phyloP scores from a whole-genome alignment of 257 asterid species.

The Paulownia fortunei region DNA sequence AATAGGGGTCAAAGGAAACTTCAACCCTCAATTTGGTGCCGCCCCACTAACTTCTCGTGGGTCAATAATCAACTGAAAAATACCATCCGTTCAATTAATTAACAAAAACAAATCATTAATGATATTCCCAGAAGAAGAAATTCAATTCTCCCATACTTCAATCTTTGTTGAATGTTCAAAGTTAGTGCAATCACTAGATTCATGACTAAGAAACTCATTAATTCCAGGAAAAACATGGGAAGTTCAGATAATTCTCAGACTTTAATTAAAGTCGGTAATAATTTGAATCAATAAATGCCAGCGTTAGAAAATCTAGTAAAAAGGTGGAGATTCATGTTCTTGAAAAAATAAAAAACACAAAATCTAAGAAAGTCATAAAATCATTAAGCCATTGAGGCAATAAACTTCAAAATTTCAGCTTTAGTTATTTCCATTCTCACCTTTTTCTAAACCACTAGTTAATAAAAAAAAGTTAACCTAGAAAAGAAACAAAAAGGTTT shows the following conservation, averaged over 20 bases:
- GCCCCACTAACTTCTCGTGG: conserved; percentile 41
- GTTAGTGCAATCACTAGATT: not conserved
- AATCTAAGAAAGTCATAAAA: not conserved
- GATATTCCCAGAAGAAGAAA: not conserved
- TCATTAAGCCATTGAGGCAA: not conserved
- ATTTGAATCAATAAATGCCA: conserved; percentile 18
- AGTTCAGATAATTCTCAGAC: conserved; percentile 12
- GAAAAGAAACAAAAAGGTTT: not conserved
- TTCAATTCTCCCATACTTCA: not conserved
- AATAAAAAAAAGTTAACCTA: not conserved
- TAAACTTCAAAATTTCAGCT: not conserved
- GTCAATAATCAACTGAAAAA: conserved; percentile 38
- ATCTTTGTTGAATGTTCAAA: not conserved
- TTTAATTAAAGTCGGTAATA: not conserved
- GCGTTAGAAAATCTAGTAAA: not conserved
- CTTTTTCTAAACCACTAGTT: too few relatives aligned
- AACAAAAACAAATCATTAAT: not conserved
- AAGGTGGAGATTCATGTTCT: not conserved
- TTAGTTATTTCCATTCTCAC: not conserved
- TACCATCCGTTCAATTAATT: conserved; percentile 1
- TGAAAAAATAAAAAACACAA: not conserved
- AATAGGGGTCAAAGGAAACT: conserved; percentile 44
- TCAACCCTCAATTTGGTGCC: conserved; percentile 40
- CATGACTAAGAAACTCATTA: conserved; percentile 6
- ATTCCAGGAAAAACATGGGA: not conserved